Percentiles rank a stretch among this genome's conserved stretches.
phyloP scores from a whole-genome alignment of 148 eudicot species.

The Camellia japonica region DNA sequence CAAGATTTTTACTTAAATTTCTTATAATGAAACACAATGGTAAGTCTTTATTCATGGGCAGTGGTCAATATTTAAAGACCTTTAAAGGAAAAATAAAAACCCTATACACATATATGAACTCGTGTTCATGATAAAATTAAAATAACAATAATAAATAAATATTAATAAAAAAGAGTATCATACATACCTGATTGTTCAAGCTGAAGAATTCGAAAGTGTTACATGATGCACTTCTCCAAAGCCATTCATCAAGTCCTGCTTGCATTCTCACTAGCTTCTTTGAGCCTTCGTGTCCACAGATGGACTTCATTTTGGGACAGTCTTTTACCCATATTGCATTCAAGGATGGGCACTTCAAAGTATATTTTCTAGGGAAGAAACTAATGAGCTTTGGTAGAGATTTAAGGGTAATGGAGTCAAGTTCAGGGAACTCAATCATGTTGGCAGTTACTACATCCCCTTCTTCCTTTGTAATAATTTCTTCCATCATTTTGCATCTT shows the following conservation, averaged over 20 bases:
- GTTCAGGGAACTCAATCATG: not conserved
- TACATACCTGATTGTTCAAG: not conserved
- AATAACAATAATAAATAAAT: no score
- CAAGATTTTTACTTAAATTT: no score
- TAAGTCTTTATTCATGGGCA: no score
- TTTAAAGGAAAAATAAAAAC: no score
- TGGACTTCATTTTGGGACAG: not conserved
- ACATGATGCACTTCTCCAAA: not conserved
- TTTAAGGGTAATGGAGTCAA: not conserved
- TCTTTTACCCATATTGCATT: not conserved
- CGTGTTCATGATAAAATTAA: no score
- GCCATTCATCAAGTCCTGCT: not conserved
- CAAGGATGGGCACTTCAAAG: not conserved
- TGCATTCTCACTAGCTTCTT: not conserved
- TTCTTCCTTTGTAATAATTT: not conserved
- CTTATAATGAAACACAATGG: no score
- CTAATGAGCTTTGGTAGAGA: not conserved
- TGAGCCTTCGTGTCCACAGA: not conserved
- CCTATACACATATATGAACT: no score
- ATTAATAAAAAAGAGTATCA: not conserved
- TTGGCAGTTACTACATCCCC: not conserved
- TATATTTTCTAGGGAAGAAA: not conserved
- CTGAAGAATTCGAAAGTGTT: not conserved
- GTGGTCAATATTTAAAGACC: no score
- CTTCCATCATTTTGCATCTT: not conserved